Conservation (phyloP, 2,329 filamentous ascomycete genomes). For the Hymenoscyphus fraxineus region DNA sequence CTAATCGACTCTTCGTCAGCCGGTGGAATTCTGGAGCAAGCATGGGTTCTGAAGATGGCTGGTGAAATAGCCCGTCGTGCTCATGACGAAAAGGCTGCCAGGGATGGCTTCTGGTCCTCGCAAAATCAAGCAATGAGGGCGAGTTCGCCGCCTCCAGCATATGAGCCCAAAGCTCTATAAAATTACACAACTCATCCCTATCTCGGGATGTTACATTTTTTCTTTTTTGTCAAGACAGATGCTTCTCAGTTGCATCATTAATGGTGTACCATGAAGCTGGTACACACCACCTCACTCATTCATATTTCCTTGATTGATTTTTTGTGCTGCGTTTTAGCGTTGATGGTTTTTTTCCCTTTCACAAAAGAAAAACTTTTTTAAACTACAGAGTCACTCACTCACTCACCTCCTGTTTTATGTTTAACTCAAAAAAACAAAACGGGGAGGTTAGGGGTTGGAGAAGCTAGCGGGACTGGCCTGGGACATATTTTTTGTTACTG, state of each 20-base stretch:
- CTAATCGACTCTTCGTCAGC: constrained; percentile 23
- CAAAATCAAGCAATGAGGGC: constrained; percentile 45
- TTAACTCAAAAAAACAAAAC: background rate
- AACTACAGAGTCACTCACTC: background rate
- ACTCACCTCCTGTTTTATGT: constrained; percentile 2
- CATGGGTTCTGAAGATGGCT: constrained; percentile 91
- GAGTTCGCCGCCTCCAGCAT: constrained; percentile 58
- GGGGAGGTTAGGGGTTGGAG: background rate
- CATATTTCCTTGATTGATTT: constrained; percentile 15
- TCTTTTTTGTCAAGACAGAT: constrained; percentile 17
- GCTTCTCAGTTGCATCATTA: constrained; percentile 8
- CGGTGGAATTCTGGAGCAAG: constrained; percentile 46
- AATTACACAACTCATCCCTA: constrained; percentile 5
- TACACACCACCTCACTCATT: constrained; percentile 15
- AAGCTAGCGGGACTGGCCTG: constrained; percentile 10
- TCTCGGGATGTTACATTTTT: constrained; percentile 5
- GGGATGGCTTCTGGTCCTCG: constrained; percentile 43
- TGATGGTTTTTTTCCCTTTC: constrained; percentile 8
- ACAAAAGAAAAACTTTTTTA: background rate
- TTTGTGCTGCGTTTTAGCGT: constrained; percentile 26
- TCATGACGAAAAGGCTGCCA: constrained; percentile 71
- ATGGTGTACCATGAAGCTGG: constrained; percentile 7
- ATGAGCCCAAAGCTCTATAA: constrained; percentile 42
- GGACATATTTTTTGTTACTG: constrained; percentile 5
- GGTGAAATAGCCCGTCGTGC: constrained; percentile 84